Evolutionary conservation across 176 grass and related monocot species (phyloP), one percentile per base, ranked within the genome.

Genomic region (Phoenix roebelenii): DNA sequence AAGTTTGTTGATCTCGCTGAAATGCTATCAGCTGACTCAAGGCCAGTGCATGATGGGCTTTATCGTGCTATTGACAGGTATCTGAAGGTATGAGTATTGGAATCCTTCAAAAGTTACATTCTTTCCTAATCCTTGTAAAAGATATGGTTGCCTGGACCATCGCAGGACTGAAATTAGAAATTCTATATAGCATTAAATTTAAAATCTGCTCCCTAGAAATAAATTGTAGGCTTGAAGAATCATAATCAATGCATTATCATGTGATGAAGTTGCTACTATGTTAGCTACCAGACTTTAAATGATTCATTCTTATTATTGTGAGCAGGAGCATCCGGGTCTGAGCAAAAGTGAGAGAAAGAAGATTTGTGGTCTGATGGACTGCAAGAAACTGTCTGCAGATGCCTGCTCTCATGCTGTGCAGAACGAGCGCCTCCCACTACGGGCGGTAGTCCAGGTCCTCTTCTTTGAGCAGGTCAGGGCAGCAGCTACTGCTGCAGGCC

Each of bases 41-140:
- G 93, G 58, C 81, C 78, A 0, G 67, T 85, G 51, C 87, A 98
- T 71, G 93, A 98, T 60, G 87, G 87, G 53, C 35, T 98, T 25
- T 98, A 98, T 58, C 87, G 82, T 0, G 93, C 93, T 54, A 69
- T 98, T 60, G 93, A 92, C 78, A 92, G 75, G 79, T 98, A 82
- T 77, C 74, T 98, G 16, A 92, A 98, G 93, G 93, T 98, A 92
- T 0, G 3, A 14, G 14, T 44, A 7, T 44, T 14, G 7, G 1
- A 44, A 44, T 44, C 7, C 35, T 14, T 44, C 35, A 12, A 44
- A 12, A 0, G 2, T 14, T 44, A 0, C 35, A 44, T 44, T 44
- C 9, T 44, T 44, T 44, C 35, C 10, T 10, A 44, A 44, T 44
- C 35, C 35, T 44, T 44, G 9, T 44, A 12, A 44, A 44, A 12